Conservation (phyloP, 495 filamentous ascomycete genomes). For the Daldinia grandis region DNA sequence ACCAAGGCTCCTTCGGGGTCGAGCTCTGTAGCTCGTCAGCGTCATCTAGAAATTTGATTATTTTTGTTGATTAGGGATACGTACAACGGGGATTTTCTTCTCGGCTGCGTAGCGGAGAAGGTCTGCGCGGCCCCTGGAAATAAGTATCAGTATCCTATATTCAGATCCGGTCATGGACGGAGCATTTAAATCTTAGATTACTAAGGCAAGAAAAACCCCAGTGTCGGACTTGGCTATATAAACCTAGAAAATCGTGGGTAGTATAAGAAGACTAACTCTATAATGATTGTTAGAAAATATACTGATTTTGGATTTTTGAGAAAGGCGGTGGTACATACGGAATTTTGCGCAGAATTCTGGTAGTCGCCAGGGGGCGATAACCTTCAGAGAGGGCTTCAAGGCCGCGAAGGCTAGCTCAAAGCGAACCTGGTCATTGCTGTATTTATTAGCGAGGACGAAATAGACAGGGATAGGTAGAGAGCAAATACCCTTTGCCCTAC, state of each 20-base stretch:
- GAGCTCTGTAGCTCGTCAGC: conserved; percentile 46
- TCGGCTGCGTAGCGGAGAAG: conserved; percentile 85
- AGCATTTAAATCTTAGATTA: not conserved
- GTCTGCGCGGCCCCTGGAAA: conserved; percentile 82
- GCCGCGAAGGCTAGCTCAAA: conserved; percentile 48
- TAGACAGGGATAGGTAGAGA: not conserved
- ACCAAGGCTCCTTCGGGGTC: conserved; percentile 82
- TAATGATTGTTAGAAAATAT: not conserved
- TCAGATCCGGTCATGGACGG: not conserved
- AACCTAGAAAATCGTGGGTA: not conserved
- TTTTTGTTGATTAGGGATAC: not conserved
- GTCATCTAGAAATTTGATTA: no score
- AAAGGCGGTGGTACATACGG: conserved; percentile 41
- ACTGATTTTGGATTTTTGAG: not conserved
- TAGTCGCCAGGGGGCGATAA: conserved; percentile 90
- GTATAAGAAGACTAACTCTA: not conserved
- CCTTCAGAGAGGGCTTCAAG: conserved; percentile 77
- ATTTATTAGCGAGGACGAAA: not conserved
- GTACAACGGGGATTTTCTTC: conserved; percentile 81
- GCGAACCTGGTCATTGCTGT: not conserved
- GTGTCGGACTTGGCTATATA: not conserved
- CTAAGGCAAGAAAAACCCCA: not conserved
- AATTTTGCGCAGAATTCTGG: conserved; percentile 76
- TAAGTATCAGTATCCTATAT: not conserved
- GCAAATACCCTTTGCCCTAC: conserved; percentile 4